Conservation (phyloP, 2,329 filamentous ascomycete genomes). For the Paramyrothecium roridum region DNA sequence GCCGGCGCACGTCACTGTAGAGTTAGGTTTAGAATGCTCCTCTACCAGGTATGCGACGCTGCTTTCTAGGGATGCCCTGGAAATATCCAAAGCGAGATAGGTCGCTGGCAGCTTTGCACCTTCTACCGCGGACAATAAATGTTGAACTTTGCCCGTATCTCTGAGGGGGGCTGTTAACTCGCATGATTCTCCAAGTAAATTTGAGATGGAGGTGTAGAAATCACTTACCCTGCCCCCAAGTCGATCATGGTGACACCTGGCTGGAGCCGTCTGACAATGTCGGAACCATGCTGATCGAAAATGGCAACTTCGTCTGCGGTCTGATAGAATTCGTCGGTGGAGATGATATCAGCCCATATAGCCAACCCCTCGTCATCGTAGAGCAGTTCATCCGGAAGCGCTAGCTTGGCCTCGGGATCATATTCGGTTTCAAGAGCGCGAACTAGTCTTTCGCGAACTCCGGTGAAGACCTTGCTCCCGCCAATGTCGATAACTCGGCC, state of each 20-base stretch:
- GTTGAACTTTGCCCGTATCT: slow-evolving; percentile 37
- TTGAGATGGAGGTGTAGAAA: slow-evolving; percentile 2
- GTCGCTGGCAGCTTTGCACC: slow-evolving; percentile 20
- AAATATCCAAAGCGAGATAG: slow-evolving; percentile 39
- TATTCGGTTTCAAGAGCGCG: slow-evolving; percentile 18
- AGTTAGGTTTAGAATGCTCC: slow-evolving; percentile 19
- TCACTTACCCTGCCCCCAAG: slow-evolving; percentile 37
- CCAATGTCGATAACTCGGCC: slow-evolving; percentile 35
- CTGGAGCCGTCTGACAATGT: slow-evolving; percentile 25
- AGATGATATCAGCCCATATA: slow-evolving; percentile 40
- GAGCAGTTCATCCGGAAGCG: slow-evolving; percentile 36
- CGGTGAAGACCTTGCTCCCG: slow-evolving; percentile 26
- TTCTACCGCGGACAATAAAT: slow-evolving; percentile 32
- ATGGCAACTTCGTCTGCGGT: slow-evolving; percentile 35
- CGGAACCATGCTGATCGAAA: slow-evolving; percentile 29
- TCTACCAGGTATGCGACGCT: slow-evolving; percentile 28
- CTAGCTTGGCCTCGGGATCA: slow-evolving; percentile 18
- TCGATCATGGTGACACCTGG: slow-evolving; percentile 32
- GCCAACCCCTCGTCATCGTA: slow-evolving; percentile 33
- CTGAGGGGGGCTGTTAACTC: slow-evolving; percentile 14
- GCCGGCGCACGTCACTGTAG: slow-evolving; percentile 29
- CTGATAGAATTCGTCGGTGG: slow-evolving; percentile 35
- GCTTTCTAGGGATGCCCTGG: slow-evolving; percentile 27
- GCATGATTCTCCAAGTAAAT: background rate
- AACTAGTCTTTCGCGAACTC: slow-evolving; percentile 22